phyloP scores from a whole-genome alignment of 2,329 filamentous ascomycete species.

The Dactylonectria estremocensis region DNA sequence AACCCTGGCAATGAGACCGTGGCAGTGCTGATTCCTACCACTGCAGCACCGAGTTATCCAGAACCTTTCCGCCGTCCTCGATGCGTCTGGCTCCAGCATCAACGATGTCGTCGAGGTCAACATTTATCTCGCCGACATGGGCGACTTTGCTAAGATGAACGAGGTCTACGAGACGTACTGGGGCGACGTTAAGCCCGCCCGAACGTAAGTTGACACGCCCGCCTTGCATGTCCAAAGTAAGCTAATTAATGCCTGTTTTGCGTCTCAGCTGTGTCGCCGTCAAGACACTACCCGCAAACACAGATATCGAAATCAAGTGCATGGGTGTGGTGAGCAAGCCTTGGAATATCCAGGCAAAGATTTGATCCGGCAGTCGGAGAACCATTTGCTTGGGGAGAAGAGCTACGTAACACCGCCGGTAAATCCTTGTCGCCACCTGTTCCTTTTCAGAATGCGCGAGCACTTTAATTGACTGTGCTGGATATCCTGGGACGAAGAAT shows the following conservation, averaged over 20 bases:
- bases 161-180: constrained; percentile 80
- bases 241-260: constrained; percentile 12
- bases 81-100: constrained; percentile 76
- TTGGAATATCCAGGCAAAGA: constrained; percentile 34
- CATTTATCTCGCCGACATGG: constrained; percentile 81
- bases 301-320: constrained; percentile 52
- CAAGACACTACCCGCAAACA: constrained; percentile 49
- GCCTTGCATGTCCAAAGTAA: not conserved
- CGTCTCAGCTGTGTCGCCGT: constrained; percentile 49
- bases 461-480: not conserved
- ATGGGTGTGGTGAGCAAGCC: constrained; percentile 42
- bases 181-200: constrained; percentile 60
- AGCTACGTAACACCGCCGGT: not conserved
- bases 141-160: constrained; percentile 82
- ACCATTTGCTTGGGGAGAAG: not conserved
- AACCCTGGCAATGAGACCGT: not conserved
- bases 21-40: not conserved
- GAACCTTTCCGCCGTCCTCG: constrained; percentile 78
- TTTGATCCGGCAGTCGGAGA: constrained; percentile 12
- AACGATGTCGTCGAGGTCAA: constrained; percentile 79
- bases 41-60: constrained; percentile 72
- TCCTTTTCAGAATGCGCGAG: not conserved
- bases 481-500: no score
- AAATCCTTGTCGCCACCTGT: not conserved
- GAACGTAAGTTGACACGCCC: constrained; percentile 47